Conservation (phyloP, 495 filamentous ascomycete species). For the Articulospora tetracladia region DNA sequence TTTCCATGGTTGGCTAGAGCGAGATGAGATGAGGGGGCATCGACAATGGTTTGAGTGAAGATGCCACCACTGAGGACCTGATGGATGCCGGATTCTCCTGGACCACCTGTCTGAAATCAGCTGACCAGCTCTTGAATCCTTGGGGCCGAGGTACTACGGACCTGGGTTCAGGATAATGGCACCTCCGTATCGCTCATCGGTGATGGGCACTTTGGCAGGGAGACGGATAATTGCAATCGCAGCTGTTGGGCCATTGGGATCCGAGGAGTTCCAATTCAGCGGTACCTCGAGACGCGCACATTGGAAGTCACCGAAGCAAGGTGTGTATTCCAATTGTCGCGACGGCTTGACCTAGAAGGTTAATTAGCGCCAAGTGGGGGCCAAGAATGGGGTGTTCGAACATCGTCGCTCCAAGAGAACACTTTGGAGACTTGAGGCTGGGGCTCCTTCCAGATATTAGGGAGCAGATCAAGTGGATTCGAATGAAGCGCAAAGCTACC, state of each 20-base stretch:
- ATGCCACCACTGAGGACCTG: conserved; percentile 17
- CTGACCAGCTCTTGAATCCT: not conserved
- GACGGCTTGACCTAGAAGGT: too few relatives aligned
- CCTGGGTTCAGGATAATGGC: conserved; percentile 38
- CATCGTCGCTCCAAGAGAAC: too few relatives aligned
- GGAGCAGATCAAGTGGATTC: too few relatives aligned
- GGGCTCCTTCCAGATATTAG: too few relatives aligned
- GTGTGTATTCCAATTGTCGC: too few relatives aligned
- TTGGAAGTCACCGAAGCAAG: not conserved
- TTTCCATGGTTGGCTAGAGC: too few relatives aligned
- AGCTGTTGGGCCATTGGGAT: conserved; percentile 5
- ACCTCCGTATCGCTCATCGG: conserved; percentile 29
- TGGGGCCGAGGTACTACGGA: not conserved
- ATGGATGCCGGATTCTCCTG: conserved; percentile 31
- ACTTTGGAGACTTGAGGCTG: too few relatives aligned
- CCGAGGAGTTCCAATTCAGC: conserved; percentile 30
- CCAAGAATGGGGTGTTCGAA: too few relatives aligned
- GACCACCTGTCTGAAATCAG: conserved; percentile 24
- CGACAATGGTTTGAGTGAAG: conserved; percentile 7
- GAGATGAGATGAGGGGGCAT: too few relatives aligned
- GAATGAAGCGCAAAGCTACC: too few relatives aligned
- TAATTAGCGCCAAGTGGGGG: too few relatives aligned
- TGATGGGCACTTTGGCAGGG: conserved; percentile 29
- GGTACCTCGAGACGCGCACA: conserved; percentile 39
- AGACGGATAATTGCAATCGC: conserved; percentile 34